phyloP scores from a whole-genome alignment of 2,329 filamentous ascomycete genomes.

The Didymella pomorum region DNA sequence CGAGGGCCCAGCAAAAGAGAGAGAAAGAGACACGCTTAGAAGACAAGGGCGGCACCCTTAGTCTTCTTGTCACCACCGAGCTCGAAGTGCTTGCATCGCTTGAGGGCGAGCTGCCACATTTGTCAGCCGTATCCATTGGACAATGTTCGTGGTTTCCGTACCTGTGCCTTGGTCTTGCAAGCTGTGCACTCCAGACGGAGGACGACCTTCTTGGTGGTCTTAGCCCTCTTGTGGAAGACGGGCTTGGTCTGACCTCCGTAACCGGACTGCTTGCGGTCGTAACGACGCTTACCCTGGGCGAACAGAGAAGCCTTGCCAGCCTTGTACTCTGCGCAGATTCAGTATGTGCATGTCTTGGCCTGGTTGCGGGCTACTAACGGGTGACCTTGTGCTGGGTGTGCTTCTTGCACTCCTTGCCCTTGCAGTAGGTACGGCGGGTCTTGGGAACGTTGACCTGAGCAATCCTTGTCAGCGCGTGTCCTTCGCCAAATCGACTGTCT shows the following conservation, averaged over 20 bases:
- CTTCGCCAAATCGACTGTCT: constrained; percentile 9
- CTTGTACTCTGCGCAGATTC: constrained; percentile 74
- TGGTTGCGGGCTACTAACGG: constrained; percentile 41
- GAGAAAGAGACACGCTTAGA: constrained; percentile 74
- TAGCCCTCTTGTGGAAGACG: constrained; percentile 99
- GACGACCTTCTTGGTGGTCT: constrained; percentile 99
- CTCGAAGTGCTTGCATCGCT: constrained; percentile 99
- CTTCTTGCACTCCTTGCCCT: constrained; percentile 87
- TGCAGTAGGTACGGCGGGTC: constrained; percentile 97
- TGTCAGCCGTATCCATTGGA: constrained; percentile 23
- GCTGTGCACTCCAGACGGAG: constrained; percentile 95
- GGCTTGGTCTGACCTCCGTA: constrained; percentile 99
- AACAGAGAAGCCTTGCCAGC: constrained; percentile 94
- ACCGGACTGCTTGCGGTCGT: constrained; percentile 89
- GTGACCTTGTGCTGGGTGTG: constrained; percentile 47
- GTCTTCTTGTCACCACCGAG: constrained; percentile 99
- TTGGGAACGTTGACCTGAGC: constrained; percentile 95
- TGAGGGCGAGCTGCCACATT: constrained; percentile 88
- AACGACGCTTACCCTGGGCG: constrained; percentile 99
- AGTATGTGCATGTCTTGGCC: constrained; percentile 29
- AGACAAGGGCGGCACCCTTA: constrained; percentile 99
- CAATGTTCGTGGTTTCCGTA: constrained; percentile 19
- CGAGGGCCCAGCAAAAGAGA: constrained; percentile 52
- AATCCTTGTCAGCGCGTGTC: constrained; percentile 28
- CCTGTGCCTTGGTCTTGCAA: constrained; percentile 71